Percentiles rank a stretch among this genome's conserved stretches.
phyloP scores from a whole-genome alignment of 441 rosid species.

The Mallotus japonicus region DNA sequence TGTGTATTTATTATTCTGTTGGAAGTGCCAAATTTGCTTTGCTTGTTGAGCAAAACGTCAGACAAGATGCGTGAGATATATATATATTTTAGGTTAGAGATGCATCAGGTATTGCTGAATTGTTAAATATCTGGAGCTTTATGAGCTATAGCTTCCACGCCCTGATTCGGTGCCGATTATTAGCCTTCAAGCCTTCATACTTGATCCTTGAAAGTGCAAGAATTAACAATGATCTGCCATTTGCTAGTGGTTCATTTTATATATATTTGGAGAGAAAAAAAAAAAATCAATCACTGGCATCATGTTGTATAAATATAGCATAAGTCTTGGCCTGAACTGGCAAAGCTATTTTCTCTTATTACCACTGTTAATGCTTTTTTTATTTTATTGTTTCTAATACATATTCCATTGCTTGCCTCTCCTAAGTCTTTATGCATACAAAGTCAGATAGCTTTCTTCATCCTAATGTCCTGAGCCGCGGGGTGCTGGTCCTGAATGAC shows the following conservation, averaged over 20 bases:
- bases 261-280: not conserved
- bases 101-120: not conserved
- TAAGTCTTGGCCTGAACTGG: slow-evolving; percentile 4
- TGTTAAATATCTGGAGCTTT: not conserved
- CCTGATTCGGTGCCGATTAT: not conserved
- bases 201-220: slow-evolving; percentile 1
- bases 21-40: not conserved
- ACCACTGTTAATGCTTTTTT: not conserved
- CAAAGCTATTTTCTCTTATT: not conserved
- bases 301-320: slow-evolving; percentile 22
- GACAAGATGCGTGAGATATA: not conserved
- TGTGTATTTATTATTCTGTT: not conserved
- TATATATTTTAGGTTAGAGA: not conserved
- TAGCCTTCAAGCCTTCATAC: not conserved
- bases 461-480: too few species aligned
- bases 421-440: too few species aligned
- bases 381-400: not conserved
- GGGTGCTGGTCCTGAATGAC: too few species aligned
- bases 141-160: not conserved
- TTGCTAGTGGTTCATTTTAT: not conserved
- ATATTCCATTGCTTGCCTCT: not conserved
- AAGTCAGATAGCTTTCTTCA: too few species aligned
- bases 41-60: not conserved
- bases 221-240: not conserved
- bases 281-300: not conserved